Evolutionary conservation across 768 basidiomycete genomes (phyloP).

Genomic region (Kwoniella mangroviensis): DNA sequence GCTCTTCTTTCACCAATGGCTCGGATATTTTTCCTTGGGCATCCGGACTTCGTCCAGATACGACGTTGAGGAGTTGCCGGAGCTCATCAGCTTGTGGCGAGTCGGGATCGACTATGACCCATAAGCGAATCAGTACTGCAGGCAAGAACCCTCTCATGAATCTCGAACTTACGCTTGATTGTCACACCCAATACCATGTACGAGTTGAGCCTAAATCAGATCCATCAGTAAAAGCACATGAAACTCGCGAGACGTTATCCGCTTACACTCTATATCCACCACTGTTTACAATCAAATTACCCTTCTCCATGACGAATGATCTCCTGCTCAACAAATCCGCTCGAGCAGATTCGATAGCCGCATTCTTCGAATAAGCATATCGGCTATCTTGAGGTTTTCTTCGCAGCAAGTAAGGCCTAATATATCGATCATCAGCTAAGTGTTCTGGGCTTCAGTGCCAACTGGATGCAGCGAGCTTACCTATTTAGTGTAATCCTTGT

Average conservation of each 20-base stretch:
- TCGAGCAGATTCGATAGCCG: conserved; percentile 59
- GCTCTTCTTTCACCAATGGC: conserved; percentile 58
- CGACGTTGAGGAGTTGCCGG: conserved; percentile 54
- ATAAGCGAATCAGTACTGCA: too few species aligned
- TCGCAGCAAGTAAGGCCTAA: conserved; percentile 56
- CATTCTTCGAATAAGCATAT: conserved; percentile 56
- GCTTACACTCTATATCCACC: conserved; percentile 57
- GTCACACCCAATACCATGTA: conserved; percentile 58
- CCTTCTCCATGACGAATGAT: conserved; percentile 58
- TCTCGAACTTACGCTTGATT: conserved; percentile 51
- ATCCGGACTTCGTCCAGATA: conserved; percentile 57
- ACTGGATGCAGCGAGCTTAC: conserved; percentile 19
- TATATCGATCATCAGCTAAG: conserved; percentile 3
- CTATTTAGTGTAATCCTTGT: conserved; percentile 57
- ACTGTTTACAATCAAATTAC: conserved; percentile 55
- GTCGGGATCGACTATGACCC: conserved; percentile 50
- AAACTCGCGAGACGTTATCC: not conserved
- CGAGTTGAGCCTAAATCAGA: conserved; percentile 48
- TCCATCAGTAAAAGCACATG: not conserved
- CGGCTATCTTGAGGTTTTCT: conserved; percentile 52
- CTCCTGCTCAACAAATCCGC: conserved; percentile 57
- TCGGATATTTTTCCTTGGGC: conserved; percentile 54
- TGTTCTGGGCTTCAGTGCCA: not conserved
- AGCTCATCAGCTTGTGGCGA: conserved; percentile 57
- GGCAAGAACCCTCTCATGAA: not conserved